Evolutionary conservation across 192 early-diverging fungal genomes (phyloP).

Genomic region (Backusella westeae): DNA sequence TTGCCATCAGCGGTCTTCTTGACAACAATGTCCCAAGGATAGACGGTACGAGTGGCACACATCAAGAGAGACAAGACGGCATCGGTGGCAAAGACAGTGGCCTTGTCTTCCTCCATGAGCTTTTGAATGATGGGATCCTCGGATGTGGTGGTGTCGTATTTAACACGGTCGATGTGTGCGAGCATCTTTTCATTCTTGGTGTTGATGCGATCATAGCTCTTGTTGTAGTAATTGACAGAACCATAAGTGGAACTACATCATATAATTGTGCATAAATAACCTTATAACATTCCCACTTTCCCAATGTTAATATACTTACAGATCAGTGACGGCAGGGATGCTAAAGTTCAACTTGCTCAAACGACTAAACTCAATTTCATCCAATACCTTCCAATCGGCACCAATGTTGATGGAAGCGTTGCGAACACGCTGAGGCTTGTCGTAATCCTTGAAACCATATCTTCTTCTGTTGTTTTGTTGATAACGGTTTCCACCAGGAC

Average conservation of each 20-base stretch:
- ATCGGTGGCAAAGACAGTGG: constrained; percentile 89
- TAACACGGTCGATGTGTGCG: constrained; percentile 61
- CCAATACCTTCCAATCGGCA: constrained; percentile 87
- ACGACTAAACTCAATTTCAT: constrained; percentile 93
- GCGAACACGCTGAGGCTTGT: constrained; percentile 71
- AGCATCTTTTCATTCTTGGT: constrained; percentile 78
- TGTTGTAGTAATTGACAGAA: constrained; percentile 71
- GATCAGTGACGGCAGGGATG: constrained; percentile 73
- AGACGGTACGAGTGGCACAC: constrained; percentile 86
- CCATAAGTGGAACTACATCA: constrained; percentile 69
- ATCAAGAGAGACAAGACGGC: constrained; percentile 87
- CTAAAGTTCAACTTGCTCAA: constrained; percentile 81
- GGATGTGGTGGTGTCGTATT: constrained; percentile 76
- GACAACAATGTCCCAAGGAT: constrained; percentile 96
- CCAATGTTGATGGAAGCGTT: constrained; percentile 86
- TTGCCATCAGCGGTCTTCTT: constrained; percentile 77
- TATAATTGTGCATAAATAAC: neutral
- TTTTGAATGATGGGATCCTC: constrained; percentile 84
- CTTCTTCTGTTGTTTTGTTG: constrained; percentile 34
- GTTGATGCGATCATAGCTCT: constrained; percentile 80
- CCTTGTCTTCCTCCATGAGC: constrained; percentile 40
- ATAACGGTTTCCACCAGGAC: constrained; percentile 25
- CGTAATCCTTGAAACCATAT: constrained; percentile 45
- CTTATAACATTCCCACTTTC: neutral
- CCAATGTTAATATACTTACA: constrained; percentile 51